A percentile compares a stretch with the other conserved stretches of the same genome.
These are phyloP conservation scores for Penicillium canescens DNA, from an alignment of 495 filamentous ascomycete species.

Conservation along the genomic window DNA sequence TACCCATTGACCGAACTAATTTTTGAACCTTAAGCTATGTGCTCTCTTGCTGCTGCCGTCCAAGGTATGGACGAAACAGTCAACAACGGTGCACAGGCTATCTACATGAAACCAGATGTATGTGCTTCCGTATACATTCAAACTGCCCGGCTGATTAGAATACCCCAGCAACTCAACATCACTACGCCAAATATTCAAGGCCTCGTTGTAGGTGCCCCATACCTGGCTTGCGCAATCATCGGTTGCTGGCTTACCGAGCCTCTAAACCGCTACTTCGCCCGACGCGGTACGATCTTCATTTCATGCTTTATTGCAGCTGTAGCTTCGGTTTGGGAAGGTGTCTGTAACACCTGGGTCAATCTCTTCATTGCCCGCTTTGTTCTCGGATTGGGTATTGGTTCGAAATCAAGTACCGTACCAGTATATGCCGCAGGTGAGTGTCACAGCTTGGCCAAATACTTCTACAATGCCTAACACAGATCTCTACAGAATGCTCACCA, in stretches of 20 bases:
- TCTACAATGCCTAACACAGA: no score
- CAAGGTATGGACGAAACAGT: slow-evolving; percentile 77
- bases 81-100: slow-evolving; percentile 74
- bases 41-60: slow-evolving; percentile 52
- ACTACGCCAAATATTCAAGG: slow-evolving; percentile 38
- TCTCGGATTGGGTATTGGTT: slow-evolving; percentile 61
- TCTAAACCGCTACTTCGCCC: slow-evolving; percentile 54
- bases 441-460: no score
- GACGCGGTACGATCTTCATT: slow-evolving; percentile 60
- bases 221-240: slow-evolving; percentile 42
- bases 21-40: slow-evolving; percentile 29
- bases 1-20: slow-evolving; percentile 10
- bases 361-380: slow-evolving; percentile 60
- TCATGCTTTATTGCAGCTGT: slow-evolving; percentile 48
- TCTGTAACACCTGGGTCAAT: slow-evolving; percentile 51
- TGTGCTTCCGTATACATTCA: neutral
- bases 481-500: slow-evolving; percentile 48
- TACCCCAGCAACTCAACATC: slow-evolving; percentile 35
- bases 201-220: slow-evolving; percentile 49
- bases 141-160: neutral
- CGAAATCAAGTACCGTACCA: slow-evolving; percentile 59
- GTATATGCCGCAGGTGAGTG: slow-evolving; percentile 48
- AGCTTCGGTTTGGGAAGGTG: slow-evolving; percentile 50
- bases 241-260: slow-evolving; percentile 58
- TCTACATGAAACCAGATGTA: slow-evolving; percentile 50